phyloP scores from a whole-genome alignment of 306 rosid species.

The Gynostemma pentaphyllum region DNA sequence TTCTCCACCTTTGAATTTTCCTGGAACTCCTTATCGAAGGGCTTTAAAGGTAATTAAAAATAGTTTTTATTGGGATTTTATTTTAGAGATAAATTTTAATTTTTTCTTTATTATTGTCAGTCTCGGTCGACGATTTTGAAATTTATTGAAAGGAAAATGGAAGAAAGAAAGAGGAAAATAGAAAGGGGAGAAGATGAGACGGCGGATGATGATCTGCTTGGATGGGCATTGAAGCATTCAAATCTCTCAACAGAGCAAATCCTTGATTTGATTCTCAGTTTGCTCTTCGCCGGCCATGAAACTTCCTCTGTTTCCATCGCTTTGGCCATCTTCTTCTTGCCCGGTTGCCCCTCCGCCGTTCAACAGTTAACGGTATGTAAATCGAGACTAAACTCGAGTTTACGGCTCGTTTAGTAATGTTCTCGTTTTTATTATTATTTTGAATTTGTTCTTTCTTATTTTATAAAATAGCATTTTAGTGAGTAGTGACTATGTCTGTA shows the following conservation, averaged over 20 bases:
- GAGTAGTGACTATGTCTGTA: too few species aligned
- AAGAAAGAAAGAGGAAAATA: constrained; percentile 28
- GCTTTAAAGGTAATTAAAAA: constrained; percentile 72
- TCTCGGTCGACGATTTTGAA: constrained; percentile 69
- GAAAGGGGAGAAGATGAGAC: constrained; percentile 24
- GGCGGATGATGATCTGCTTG: constrained; percentile 77
- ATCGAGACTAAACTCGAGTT: too few species aligned
- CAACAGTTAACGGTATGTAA: constrained; percentile 55
- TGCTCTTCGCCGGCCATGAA: constrained; percentile 97
- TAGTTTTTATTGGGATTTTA: not conserved
- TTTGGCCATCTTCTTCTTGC: constrained; percentile 67
- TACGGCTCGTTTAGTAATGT: too few species aligned
- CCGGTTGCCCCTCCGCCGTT: constrained; percentile 55
- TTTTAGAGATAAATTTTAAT: not conserved
- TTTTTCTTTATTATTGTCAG: constrained; percentile 20
- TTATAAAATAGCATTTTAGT: too few species aligned
- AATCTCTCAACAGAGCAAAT: constrained; percentile 85
- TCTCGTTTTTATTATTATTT: too few species aligned
- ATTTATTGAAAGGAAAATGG: constrained; percentile 77
- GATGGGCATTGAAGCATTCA: constrained; percentile 84
- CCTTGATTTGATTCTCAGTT: constrained; percentile 74
- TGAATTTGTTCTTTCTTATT: too few species aligned
- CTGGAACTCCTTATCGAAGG: constrained; percentile 83
- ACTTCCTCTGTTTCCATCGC: constrained; percentile 91
- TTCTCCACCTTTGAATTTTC: constrained; percentile 77